Conservation (phyloP, 2,329 filamentous ascomycete genomes). For the Cytospora piceae region DNA sequence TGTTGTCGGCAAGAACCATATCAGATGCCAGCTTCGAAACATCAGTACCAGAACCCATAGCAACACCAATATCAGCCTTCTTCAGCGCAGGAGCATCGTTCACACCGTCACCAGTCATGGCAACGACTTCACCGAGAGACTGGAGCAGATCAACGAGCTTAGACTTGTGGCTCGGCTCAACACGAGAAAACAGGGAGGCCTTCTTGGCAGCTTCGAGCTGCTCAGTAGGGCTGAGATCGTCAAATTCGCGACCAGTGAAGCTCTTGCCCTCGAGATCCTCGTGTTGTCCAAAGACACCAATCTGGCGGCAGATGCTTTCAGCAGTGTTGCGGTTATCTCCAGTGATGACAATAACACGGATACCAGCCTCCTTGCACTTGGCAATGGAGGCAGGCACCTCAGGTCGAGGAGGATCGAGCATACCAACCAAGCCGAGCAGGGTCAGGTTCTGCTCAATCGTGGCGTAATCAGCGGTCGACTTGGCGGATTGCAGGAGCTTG, state of each 20-base stretch:
- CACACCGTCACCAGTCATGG: constrained; percentile 98
- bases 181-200: constrained; percentile 92
- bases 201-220: constrained; percentile 82
- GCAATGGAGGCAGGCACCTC: constrained; percentile 86
- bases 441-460: constrained; percentile 94
- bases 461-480: constrained; percentile 81
- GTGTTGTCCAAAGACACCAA: constrained; percentile 82
- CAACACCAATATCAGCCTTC: constrained; percentile 98
- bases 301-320: constrained; percentile 96
- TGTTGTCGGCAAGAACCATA: constrained; percentile 98
- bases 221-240: constrained; percentile 76
- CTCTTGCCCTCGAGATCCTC: constrained; percentile 91
- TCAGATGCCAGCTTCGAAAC: constrained; percentile 95
- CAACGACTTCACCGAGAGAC: constrained; percentile 89
- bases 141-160: constrained; percentile 96
- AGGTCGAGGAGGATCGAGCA: constrained; percentile 94
- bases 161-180: constrained; percentile 96
- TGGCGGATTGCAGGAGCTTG: constrained; percentile 72
- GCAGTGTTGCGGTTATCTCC: constrained; percentile 98
- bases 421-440: constrained; percentile 88
- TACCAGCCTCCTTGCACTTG: constrained; percentile 90
- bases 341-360: constrained; percentile 96
- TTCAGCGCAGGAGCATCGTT: constrained; percentile 98
- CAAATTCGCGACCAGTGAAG: constrained; percentile 93
- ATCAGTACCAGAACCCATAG: constrained; percentile 97